Base-by-base conservation (phyloP, 108 stramenopile genomes). In the Cyclotella baltica region DNA sequence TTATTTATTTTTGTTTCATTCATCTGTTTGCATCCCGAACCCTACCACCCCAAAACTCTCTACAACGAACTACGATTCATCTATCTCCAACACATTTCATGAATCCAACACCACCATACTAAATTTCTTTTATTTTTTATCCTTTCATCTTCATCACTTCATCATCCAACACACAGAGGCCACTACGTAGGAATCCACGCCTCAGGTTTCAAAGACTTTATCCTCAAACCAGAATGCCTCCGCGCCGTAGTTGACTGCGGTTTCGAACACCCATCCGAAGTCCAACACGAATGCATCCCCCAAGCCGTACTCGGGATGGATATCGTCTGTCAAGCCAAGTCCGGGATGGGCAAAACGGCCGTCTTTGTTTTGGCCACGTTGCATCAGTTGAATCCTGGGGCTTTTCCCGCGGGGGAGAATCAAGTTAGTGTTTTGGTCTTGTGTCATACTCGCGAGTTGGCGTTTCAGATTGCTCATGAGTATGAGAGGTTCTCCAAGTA, bases 261-360 rank as follows among this genome's bases (percentile, higher is more conserved):
- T 58, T 99, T 99, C 67, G 99, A 99, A 88, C 98, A 99, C 80
- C 99, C 99, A 27, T 96, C 95, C 36, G 98, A 99, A 84, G 98
- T 95, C 13, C 97, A 94, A 85, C 98, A 99, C 83, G 98, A 98
- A 87, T 97, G 97, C 73, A 99, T 99, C 75, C 99, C 99, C 22
- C 98, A 99, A 72, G 98, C 99, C 13, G 92, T 99, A 33, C 81
- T 99, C n/a, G 99, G 99, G 31, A 96, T 97, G 85, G 99, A 99
- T 78, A 96, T 99, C 61, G 90, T 99, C 68, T 99, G 99, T 81
- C 99, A 99, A 85, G 99, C 99, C 50, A 99, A 99, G 90, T 95
- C 95, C 51, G 99, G 99, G 59, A 99, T 99, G 99, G 99, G 99
- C 58, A 99, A 99, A 88, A 99, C 99, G 1, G 99, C 99, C 3